A percentile compares a stretch with the other conserved stretches of the same genome.
phyloP scores from a whole-genome alignment of 2,329 filamentous ascomycete genomes.

The Microsporum canis region DNA sequence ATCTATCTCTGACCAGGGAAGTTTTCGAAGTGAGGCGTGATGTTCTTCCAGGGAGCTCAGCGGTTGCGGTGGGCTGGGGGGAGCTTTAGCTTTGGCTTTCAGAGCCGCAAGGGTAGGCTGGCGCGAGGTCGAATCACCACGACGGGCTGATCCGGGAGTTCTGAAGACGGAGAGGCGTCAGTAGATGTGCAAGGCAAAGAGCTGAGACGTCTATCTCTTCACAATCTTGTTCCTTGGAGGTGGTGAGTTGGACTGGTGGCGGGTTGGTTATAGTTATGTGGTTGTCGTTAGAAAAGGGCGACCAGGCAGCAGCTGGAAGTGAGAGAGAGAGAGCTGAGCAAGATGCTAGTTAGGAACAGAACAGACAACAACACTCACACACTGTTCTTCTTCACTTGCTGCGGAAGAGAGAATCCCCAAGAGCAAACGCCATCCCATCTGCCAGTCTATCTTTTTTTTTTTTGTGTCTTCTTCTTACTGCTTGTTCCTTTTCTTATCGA shows the following conservation, averaged over 20 bases:
- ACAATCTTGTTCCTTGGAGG: neutral
- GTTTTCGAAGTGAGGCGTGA: neutral
- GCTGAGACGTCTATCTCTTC: neutral
- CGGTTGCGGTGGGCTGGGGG: neutral
- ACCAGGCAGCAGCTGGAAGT: neutral
- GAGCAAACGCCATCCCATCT: neutral
- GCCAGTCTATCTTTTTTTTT: neutral
- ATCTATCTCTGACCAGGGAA: slow-evolving; percentile 3
- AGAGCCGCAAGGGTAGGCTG: neutral
- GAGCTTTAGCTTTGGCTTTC: neutral
- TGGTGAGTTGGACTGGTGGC: neutral
- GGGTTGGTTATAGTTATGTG: neutral
- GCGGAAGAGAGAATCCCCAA: neutral
- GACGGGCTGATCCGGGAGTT: neutral
- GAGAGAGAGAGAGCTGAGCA: neutral
- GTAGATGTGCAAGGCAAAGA: neutral
- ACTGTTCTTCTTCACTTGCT: neutral
- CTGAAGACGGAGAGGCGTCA: neutral
- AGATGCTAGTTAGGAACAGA: neutral
- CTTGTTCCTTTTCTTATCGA: neutral
- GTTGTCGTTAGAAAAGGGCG: neutral
- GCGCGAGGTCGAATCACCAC: neutral
- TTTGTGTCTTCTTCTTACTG: neutral
- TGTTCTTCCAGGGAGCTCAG: neutral
- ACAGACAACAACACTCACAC: neutral